Evolutionary conservation across 495 filamentous ascomycete genomes (phyloP).

Genomic region (Neurospora sp.): DNA sequence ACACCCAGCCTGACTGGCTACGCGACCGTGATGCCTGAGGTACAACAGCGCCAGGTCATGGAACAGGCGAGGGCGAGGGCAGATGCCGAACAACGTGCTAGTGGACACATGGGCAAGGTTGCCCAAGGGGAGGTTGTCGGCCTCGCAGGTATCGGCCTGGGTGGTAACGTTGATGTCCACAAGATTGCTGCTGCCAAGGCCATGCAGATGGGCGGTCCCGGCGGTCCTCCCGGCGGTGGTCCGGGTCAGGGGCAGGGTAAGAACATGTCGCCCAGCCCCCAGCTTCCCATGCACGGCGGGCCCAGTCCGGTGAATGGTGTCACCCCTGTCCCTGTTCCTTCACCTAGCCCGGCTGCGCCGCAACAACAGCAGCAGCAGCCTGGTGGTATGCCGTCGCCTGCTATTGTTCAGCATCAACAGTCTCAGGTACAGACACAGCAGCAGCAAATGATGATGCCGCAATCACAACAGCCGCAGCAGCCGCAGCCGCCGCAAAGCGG

Average conservation of each 20-base stretch:
- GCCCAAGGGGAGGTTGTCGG: constrained; percentile 21
- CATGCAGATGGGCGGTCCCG: constrained; percentile 17
- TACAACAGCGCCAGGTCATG: constrained; percentile 29
- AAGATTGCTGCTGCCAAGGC: constrained; percentile 26
- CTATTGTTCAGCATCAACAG: background rate
- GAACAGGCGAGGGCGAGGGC: constrained; percentile 37
- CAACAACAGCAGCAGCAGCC: constrained; percentile 1
- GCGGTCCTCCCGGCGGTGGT: background rate
- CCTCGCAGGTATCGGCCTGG: constrained; percentile 27
- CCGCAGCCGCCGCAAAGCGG: background rate
- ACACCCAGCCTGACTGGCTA: constrained; percentile 21
- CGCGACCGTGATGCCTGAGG: constrained; percentile 26
- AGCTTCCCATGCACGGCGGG: background rate
- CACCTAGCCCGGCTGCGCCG: background rate
- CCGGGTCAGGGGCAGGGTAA: background rate
- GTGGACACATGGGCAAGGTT: constrained; percentile 24
- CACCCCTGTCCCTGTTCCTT: constrained; percentile 7
- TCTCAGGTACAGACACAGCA: background rate
- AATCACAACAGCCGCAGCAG: background rate
- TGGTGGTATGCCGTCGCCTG: background rate
- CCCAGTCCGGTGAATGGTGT: background rate
- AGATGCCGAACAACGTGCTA: constrained; percentile 27
- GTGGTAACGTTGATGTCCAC: constrained; percentile 23
- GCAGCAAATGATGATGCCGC: background rate
- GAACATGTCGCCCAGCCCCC: constrained; percentile 14